Percentiles rank a stretch among this genome's conserved stretches.
Evolutionary conservation across 176 grass and related monocot genomes (phyloP).

Genomic region (Calamus simplicifolius): DNA sequence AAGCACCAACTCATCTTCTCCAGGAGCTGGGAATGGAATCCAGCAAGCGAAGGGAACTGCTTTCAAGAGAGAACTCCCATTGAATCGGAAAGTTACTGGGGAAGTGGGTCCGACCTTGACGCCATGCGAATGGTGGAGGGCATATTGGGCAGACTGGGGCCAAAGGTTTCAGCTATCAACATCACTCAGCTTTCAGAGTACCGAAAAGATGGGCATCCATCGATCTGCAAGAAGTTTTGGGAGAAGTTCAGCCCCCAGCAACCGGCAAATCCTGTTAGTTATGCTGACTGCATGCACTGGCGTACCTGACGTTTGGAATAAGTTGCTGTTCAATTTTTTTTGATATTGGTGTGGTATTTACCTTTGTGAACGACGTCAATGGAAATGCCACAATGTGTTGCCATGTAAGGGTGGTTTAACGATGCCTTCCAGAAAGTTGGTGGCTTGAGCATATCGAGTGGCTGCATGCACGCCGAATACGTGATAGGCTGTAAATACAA

Average conservation of each 20-base stretch:
- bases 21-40: conserved; percentile 18
- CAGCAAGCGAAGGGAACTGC: conserved; percentile 9
- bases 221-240: conserved; percentile 13
- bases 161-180: conserved; percentile 1
- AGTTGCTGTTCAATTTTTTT: conserved; percentile 10
- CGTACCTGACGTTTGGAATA: conserved; percentile 13
- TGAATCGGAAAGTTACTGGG: conserved; percentile 10
- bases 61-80: conserved; percentile 3
- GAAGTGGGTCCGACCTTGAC: conserved; percentile 7
- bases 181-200: conserved; percentile 16
- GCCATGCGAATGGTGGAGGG: conserved; percentile 4
- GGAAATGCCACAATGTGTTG: too few species aligned
- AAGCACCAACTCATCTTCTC: not conserved
- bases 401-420: too few species aligned
- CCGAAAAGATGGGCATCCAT: conserved; percentile 12
- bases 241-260: conserved; percentile 1
- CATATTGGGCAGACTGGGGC: conserved; percentile 4
- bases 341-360: not conserved
- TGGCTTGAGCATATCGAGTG: too few species aligned
- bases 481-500: too few species aligned
- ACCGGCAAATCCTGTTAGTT: conserved; percentile 10
- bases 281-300: conserved; percentile 18
- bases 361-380: too few species aligned
- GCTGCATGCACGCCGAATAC: too few species aligned
- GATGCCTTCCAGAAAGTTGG: too few species aligned